Percentiles rank a stretch among this genome's conserved stretches.
Conservation (phyloP, 768 basidiomycete genomes). For the Scleroderma citrinum region DNA sequence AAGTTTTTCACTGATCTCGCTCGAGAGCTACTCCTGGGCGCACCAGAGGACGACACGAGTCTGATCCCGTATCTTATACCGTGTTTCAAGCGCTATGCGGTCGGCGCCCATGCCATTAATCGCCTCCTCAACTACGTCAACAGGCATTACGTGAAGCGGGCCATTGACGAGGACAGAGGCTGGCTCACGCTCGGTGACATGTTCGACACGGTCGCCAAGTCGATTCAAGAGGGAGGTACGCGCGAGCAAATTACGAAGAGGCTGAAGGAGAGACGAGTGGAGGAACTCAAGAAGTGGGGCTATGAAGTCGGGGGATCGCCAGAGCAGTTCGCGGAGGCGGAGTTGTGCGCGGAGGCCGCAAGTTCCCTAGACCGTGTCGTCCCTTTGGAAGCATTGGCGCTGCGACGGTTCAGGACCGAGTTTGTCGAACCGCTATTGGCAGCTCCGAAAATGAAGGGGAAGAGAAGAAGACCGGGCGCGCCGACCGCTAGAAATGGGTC, state of each 20-base stretch:
- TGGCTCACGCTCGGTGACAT: constrained; percentile 69
- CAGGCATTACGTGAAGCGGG: constrained; percentile 69
- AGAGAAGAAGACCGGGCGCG: constrained; percentile 44
- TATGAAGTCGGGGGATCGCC: constrained; percentile 45
- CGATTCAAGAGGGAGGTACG: constrained; percentile 45
- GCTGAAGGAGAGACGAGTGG: constrained; percentile 51
- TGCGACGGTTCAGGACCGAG: constrained; percentile 67
- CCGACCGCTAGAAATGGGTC: constrained; percentile 33
- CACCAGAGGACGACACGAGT: constrained; percentile 59
- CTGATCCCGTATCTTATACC: constrained; percentile 68
- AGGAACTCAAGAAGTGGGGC: constrained; percentile 71
- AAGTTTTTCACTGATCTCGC: constrained; percentile 59
- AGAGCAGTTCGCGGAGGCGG: constrained; percentile 48
- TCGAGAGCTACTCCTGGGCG: constrained; percentile 55
- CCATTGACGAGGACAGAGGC: constrained; percentile 71
- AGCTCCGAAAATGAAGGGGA: constrained; percentile 56
- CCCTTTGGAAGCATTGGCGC: constrained; percentile 56
- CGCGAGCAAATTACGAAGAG: constrained; percentile 54
- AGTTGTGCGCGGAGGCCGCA: constrained; percentile 70
- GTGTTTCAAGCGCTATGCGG: constrained; percentile 63
- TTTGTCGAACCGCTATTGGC: constrained; percentile 64
- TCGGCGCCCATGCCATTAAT: constrained; percentile 62
- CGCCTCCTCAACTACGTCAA: constrained; percentile 71
- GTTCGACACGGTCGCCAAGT: constrained; percentile 53
- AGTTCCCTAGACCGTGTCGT: constrained; percentile 63